Conservation (phyloP, 306 rosid genomes). For the Citrullus amarus region DNA sequence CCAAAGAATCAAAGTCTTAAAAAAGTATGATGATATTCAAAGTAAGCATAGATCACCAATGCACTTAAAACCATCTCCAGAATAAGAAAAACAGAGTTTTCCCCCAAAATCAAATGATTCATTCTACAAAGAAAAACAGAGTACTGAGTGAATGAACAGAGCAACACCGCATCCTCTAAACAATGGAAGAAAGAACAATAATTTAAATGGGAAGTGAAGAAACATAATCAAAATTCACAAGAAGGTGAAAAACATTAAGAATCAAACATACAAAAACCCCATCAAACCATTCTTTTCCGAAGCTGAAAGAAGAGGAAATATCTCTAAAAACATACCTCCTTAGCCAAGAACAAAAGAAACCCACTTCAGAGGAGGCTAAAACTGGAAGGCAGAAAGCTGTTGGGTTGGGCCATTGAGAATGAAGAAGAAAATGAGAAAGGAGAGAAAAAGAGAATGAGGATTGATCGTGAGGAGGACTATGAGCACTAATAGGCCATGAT, state of each 20-base stretch:
- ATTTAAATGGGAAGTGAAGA: too few relatives aligned
- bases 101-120: not conserved
- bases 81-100: not conserved
- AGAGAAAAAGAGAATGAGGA: conserved; percentile 1
- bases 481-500: conserved; percentile 50
- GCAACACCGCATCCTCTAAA: not conserved
- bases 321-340: not conserved
- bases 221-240: not conserved
- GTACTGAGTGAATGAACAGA: not conserved
- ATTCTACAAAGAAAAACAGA: not conserved
- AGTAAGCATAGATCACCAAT: too few relatives aligned
- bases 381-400: not conserved
- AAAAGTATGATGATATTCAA: too few relatives aligned
- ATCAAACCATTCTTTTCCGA: too few relatives aligned
- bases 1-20: not conserved
- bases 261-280: not conserved
- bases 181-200: too few relatives aligned
- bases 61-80: too few relatives aligned
- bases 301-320: too few relatives aligned
- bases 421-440: not conserved
- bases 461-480: conserved; percentile 45
- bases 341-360: not conserved
- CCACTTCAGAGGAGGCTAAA: not conserved
- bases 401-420: not conserved
- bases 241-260: not conserved